Conservation (phyloP, 768 basidiomycete species). For the Cystobasidium ongulense region DNA sequence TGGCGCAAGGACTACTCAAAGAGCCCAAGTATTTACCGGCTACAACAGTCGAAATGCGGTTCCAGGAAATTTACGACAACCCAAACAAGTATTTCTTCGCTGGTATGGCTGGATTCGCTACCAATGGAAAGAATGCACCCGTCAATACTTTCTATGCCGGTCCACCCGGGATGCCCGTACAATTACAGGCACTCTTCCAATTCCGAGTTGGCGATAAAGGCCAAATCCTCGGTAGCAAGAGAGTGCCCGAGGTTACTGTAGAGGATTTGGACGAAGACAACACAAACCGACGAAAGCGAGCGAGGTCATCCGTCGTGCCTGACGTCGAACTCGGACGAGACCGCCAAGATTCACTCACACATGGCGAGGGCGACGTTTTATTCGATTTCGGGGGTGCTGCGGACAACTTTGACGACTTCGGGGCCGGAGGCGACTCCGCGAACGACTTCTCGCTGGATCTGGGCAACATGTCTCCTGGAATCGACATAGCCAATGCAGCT, state of each 20-base stretch:
- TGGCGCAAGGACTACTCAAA: constrained; percentile 27
- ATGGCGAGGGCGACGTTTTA: constrained; percentile 42
- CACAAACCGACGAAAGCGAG: constrained; percentile 49
- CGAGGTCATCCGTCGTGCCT: not conserved
- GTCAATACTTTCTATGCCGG: constrained; percentile 68
- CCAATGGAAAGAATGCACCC: constrained; percentile 46
- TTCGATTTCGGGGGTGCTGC: constrained; percentile 4
- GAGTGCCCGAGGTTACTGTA: not conserved
- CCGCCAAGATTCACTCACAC: not conserved
- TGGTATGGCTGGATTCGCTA: constrained; percentile 51
- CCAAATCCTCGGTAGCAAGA: constrained; percentile 34
- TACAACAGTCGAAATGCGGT: constrained; percentile 72
- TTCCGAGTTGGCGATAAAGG: constrained; percentile 39
- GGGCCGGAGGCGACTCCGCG: constrained; percentile 55
- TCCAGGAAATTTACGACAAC: constrained; percentile 75
- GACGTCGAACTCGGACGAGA: constrained; percentile 25
- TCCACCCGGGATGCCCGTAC: constrained; percentile 72
- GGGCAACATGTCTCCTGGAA: not conserved
- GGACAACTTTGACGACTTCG: constrained; percentile 50
- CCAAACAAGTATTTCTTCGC: constrained; percentile 79
- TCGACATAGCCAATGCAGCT: not conserved
- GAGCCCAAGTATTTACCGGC: constrained; percentile 73
- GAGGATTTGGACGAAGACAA: constrained; percentile 50
- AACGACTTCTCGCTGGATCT: constrained; percentile 67
- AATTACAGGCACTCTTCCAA: constrained; percentile 74